Evolutionary conservation across 2,329 filamentous ascomycete species (phyloP).

Genomic region (Biscogniauxia marginata): DNA sequence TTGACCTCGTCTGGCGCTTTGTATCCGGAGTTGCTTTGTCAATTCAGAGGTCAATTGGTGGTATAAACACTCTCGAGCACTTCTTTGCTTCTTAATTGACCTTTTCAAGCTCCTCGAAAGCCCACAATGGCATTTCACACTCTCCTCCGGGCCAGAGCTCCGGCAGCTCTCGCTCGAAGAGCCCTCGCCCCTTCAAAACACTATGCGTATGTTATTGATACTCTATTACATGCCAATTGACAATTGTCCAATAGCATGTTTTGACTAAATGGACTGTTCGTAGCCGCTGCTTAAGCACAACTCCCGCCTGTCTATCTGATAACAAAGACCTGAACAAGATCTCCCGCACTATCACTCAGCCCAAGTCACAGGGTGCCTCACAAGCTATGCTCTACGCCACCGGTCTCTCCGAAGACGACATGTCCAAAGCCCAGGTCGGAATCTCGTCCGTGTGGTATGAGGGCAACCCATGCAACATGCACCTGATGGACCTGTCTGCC

Average conservation of each 20-base stretch:
- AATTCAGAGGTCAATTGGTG: conserved; percentile 7
- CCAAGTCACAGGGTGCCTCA: conserved; percentile 95
- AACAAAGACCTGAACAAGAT: conserved; percentile 73
- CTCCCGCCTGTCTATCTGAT: conserved; percentile 47
- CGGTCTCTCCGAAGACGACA: conserved; percentile 78
- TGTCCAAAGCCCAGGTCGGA: conserved; percentile 95
- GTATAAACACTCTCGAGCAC: not conserved
- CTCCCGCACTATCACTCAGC: conserved; percentile 85
- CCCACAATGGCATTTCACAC: conserved; percentile 29
- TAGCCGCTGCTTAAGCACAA: conserved; percentile 52
- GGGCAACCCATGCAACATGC: conserved; percentile 99
- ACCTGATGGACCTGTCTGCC: conserved; percentile 85
- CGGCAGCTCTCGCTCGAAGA: conserved; percentile 28
- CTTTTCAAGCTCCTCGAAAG: conserved; percentile 8
- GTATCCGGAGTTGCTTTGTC: conserved; percentile 1
- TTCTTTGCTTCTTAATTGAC: conserved; percentile 5
- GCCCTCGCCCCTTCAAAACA: conserved; percentile 24
- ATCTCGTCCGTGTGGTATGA: conserved; percentile 98
- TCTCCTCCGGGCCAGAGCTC: conserved; percentile 31
- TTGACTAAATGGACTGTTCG: conserved; percentile 11
- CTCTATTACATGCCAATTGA: not conserved
- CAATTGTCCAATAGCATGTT: not conserved
- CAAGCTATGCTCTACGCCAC: conserved; percentile 99
- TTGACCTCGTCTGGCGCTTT: not conserved
- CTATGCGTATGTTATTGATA: conserved; percentile 26